Percentiles rank a stretch among this genome's conserved stretches.
Evolutionary conservation across 257 asterid genomes (phyloP).

Genomic region (Ajuga chamaepitys): DNA sequence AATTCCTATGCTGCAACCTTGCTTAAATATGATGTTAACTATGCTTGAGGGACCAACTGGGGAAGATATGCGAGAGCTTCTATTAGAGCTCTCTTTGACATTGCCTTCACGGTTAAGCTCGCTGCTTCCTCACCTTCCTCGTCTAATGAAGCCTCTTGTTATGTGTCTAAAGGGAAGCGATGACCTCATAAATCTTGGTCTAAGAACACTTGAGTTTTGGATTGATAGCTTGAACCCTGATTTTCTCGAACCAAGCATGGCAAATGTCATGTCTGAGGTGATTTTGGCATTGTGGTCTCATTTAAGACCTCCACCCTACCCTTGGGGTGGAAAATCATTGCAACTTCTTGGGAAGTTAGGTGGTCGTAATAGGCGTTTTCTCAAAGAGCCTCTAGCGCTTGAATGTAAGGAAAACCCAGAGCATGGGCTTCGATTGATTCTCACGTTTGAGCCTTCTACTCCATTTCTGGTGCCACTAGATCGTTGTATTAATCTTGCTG

Average conservation of each 20-base stretch:
- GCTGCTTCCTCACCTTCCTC: slow-evolving; percentile 88
- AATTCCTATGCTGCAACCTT: slow-evolving; percentile 80
- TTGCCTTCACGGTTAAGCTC: slow-evolving; percentile 96
- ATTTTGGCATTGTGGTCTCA: slow-evolving; percentile 97
- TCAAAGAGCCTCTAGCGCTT: slow-evolving; percentile 95
- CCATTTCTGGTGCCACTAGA: slow-evolving; percentile 97
- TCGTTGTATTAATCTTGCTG: slow-evolving; percentile 97
- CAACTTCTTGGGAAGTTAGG: slow-evolving; percentile 99
- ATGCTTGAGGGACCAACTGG: slow-evolving; percentile 98
- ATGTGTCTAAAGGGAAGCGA: slow-evolving; percentile 96
- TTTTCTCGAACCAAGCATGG: slow-evolving; percentile 99
- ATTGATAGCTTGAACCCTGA: slow-evolving; percentile 99
- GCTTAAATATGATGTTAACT: slow-evolving; percentile 80
- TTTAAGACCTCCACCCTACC: slow-evolving; percentile 90
- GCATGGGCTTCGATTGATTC: slow-evolving; percentile 93
- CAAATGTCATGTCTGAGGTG: slow-evolving; percentile 98
- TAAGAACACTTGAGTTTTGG: slow-evolving; percentile 99
- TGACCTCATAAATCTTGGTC: slow-evolving; percentile 84
- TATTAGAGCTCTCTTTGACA: slow-evolving; percentile 81
- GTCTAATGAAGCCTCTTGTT: slow-evolving; percentile 96
- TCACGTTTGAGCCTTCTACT: slow-evolving; percentile 96
- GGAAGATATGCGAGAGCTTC: slow-evolving; percentile 86
- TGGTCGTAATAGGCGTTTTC: slow-evolving; percentile 97
- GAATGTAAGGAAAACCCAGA: slow-evolving; percentile 99
- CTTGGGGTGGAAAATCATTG: slow-evolving; percentile 92